Evolutionary conservation across 2,329 filamentous ascomycete species (phyloP), one percentile per base, ranked within the genome.

Genomic region (Penicillium psychrosexuale): DNA sequence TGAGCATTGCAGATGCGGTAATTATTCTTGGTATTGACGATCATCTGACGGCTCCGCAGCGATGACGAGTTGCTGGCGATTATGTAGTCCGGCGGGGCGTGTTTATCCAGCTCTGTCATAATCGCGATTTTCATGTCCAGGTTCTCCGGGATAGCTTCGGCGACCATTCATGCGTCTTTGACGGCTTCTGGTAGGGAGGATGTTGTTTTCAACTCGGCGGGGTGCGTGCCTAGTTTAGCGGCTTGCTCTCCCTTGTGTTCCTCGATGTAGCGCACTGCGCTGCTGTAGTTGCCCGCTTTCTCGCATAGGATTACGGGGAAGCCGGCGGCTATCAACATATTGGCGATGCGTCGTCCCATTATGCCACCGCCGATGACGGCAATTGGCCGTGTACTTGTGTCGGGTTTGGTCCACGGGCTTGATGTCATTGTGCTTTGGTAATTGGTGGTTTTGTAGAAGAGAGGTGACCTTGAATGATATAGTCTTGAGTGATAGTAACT

Each of bases 1-100:
- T 63, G 61, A 6, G 52, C 53, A 47, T 63, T 62, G 19, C 56
- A 61, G 52, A 62, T 62, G n/a, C 61, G 61, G 53, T 62, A 63
- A n/a, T 61, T 62, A 24, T 53, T 47, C 24, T 51, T 37, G 31
- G 61, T 62, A 1, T 62, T 59, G 24, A 28, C 49, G 47, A 63
- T 57, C 59, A 62, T 61, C 55, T 62, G 60, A 36, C 58, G 59
- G 8, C 47, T 47, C 22, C 52, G 56, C 11, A 62, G 33, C 17
- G 61, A 63, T 0, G 61, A 62, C 9, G 61, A 63, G 45, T 63
- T 62, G 13, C 57, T 56, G 15, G 59, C 27, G 15, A 63, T 55
- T 15, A 63, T 42, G 28, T 55, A 63, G 44, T 62, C 59, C 24
- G 52, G 28, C 19, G 53, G 56, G 2, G 59, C 50, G 13, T 59